Conservation (phyloP, 2,329 filamentous ascomycete genomes). For the Aspergillus candidus region DNA sequence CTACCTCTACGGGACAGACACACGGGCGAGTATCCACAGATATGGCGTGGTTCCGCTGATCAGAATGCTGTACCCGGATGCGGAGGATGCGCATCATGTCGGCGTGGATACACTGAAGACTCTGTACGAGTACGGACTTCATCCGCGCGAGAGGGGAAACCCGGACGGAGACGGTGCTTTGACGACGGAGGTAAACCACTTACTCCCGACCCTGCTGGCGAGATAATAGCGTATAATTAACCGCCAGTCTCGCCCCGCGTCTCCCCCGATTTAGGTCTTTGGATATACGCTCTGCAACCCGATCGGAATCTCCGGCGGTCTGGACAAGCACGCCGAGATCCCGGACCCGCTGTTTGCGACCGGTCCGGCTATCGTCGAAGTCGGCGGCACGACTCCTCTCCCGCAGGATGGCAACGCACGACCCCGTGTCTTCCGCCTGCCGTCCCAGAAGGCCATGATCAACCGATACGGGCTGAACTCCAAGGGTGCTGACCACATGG, state of each 20-base stretch:
- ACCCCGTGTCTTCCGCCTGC: conserved; percentile 81
- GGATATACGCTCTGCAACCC: conserved; percentile 74
- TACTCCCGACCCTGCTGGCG: not conserved
- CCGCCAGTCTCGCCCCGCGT: too few relatives aligned
- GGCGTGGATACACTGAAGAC: conserved; percentile 66
- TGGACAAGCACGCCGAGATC: conserved; percentile 91
- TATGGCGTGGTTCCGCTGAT: conserved; percentile 53
- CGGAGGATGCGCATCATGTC: conserved; percentile 83
- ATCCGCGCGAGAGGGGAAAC: conserved; percentile 74
- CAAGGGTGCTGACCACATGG: conserved; percentile 80
- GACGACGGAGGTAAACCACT: conserved; percentile 42
- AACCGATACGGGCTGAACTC: conserved; percentile 97
- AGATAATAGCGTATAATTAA: too few relatives aligned
- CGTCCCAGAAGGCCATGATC: conserved; percentile 77
- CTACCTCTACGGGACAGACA: conserved; percentile 70
- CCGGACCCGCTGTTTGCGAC: conserved; percentile 77
- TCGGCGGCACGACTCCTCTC: conserved; percentile 82
- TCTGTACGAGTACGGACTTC: conserved; percentile 66
- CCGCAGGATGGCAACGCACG: conserved; percentile 83
- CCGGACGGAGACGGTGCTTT: conserved; percentile 50
- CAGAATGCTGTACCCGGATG: conserved; percentile 39
- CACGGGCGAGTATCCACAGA: conserved; percentile 62
- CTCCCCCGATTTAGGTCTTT: conserved; percentile 53
- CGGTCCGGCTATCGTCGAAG: conserved; percentile 81
- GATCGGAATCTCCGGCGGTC: conserved; percentile 86